Evolutionary conservation across 2,329 filamentous ascomycete species (phyloP), one percentile per base, ranked within the genome.

Genomic region (Diatrype stigma): DNA sequence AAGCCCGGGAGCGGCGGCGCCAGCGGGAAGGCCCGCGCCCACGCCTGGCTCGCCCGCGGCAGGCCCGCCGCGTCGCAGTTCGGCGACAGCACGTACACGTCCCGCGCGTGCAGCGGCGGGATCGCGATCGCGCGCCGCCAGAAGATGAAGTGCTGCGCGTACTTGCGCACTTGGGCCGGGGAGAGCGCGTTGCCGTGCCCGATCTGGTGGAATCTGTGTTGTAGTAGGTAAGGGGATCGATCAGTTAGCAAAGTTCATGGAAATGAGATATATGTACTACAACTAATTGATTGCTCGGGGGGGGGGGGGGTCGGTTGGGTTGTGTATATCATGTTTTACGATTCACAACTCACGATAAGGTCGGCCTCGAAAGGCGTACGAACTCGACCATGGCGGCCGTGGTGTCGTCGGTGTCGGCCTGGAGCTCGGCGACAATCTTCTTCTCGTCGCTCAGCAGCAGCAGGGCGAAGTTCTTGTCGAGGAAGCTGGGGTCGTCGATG

Each of bases 71-170:
- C 80, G 61, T 96, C 87, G 54, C 90, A 91, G 66, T 96, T 95
- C 0, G 93, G 92, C 2, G 90, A 95, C 26, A 96, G 82, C 32
- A 97, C 87, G 68, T 97, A 99, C 11, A 86, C 87, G 66, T 97
- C 92, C 45, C 92, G 82, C 42, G 89, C 87, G 63, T 96, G 91
- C 6, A 99, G 80, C 0, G 94, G 94, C 4, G 90, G 89, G 38
- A 97, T 93, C 16, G 93, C 87, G 53, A 95, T 89, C 45, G 93
- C 94, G 51, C 92, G 87, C 22, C 94, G 86, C 92, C 93, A 97
- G 72, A 95, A 96, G 54, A 97, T 91, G 56, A 99, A 86, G 72
- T 97, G 94, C 51, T 90, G 88, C 10, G 92, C 91, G 55, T 96
- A 89, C 60, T 90, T 86, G 56, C 93, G 87, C 56, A 97, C 87